Evolutionary conservation across 2,329 filamentous ascomycete genomes (phyloP), one percentile per base, ranked within the genome.

Genomic region (Pyrenophora teres): DNA sequence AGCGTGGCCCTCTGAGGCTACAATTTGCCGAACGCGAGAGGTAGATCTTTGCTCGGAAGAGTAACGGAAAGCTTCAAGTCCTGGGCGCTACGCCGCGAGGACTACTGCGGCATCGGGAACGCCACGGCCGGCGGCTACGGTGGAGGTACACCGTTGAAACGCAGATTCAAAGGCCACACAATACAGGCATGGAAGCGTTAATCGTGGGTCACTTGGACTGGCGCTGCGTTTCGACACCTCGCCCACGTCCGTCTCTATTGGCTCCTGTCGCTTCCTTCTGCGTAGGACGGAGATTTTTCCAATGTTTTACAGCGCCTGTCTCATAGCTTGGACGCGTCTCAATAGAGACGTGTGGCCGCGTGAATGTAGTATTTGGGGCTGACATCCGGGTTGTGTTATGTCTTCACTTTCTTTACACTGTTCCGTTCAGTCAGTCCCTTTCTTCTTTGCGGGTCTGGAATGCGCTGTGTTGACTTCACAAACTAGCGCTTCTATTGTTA

Each of bases 151-250:
- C 53, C 52, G 58, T 64, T 71, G 69, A 72, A 71, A 72, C 69
- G 52, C 57, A 65, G 57, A 69, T 68, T 63, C 57, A 61, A 67
- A 61, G 67, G 57, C 53, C 62, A 65, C 39, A 52, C 53, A 64
- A 64, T 63, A 62, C 60, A 70, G 64, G 65, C 65, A 60, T 62
- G 60, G 54, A 67, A 65, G 69, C 65, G 68, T 71, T 54, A 67
- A 53, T 68, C 60, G 60, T 54, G 53, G 56, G 54, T 65, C 59
- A 58, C 57, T 59, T 65, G 62, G 54, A 54, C 64, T 70, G 64
- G 68, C 65, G 63, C 63, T 60, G 59, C 55, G 71, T 73, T 74
- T 73, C 68, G 69, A 65, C 52, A 50, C 56, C 53, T 56, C 40
- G 47, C 47, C 47, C 49, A 52, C 57, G 52, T 47, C 46, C 38